Conservation (phyloP, 768 basidiomycete genomes). For the Tephrocybe sp. region DNA sequence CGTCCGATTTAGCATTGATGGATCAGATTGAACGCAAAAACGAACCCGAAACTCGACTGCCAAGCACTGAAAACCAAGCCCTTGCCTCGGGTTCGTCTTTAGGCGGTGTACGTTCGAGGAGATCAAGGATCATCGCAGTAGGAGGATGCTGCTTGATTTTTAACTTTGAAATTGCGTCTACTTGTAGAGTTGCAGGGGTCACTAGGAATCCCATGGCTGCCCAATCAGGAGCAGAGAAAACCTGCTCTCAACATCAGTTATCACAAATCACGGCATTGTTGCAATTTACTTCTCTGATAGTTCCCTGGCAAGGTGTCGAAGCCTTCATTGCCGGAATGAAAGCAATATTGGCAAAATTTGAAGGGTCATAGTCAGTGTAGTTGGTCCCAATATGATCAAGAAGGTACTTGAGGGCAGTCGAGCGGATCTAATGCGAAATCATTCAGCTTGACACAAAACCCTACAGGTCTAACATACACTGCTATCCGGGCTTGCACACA, state of each 20-base stretch:
- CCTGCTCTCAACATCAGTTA: slow-evolving; percentile 35
- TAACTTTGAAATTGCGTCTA: slow-evolving; percentile 58
- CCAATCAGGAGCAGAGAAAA: slow-evolving; percentile 68
- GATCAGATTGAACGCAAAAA: slow-evolving; percentile 4
- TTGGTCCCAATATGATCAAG: slow-evolving; percentile 65
- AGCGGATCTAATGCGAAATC: slow-evolving; percentile 32
- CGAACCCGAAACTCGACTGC: slow-evolving; percentile 59
- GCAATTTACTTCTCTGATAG: slow-evolving; percentile 57
- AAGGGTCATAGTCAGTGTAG: slow-evolving; percentile 60
- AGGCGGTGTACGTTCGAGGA: slow-evolving; percentile 62
- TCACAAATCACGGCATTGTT: background rate
- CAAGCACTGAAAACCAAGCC: slow-evolving; percentile 66
- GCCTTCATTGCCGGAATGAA: slow-evolving; percentile 77
- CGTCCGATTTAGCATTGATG: background rate
- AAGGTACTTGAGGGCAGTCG: slow-evolving; percentile 75
- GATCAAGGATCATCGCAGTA: slow-evolving; percentile 50
- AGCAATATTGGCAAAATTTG: slow-evolving; percentile 50
- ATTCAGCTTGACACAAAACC: background rate
- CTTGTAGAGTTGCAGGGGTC: slow-evolving; percentile 49
- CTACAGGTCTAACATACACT: slow-evolving; percentile 21
- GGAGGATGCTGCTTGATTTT: slow-evolving; percentile 71
- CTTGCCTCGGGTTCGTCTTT: slow-evolving; percentile 49
- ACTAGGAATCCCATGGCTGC: slow-evolving; percentile 74
- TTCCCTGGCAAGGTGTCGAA: slow-evolving; percentile 52
- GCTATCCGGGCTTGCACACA: slow-evolving; percentile 60